A percentile compares a stretch with the other conserved stretches of the same genome.
Evolutionary conservation across 805 yeast species (phyloP).

Genomic region (Candida easanensis): DNA sequence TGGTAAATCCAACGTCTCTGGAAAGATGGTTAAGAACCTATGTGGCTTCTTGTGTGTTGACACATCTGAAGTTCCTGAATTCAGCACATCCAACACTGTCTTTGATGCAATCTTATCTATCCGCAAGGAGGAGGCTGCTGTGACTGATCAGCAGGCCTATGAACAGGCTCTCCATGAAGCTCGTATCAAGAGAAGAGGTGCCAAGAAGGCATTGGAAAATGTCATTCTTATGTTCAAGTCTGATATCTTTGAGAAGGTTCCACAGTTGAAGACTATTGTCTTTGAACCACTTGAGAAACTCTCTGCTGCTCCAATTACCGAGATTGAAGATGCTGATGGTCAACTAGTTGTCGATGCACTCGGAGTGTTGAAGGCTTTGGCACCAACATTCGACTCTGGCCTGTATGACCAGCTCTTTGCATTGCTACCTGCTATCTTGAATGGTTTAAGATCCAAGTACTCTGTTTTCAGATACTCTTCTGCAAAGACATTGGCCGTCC

Average conservation of each 20-base stretch:
- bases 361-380: slow-evolving; percentile 74
- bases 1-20: slow-evolving; percentile 72
- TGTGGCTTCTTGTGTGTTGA: slow-evolving; percentile 95
- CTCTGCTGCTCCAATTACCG: slow-evolving; percentile 26
- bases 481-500: slow-evolving; percentile 81
- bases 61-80: slow-evolving; percentile 94
- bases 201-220: slow-evolving; percentile 62
- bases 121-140: slow-evolving; percentile 71
- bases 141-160: slow-evolving; percentile 56
- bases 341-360: slow-evolving; percentile 83
- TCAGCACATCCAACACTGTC: slow-evolving; percentile 56
- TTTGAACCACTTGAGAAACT: slow-evolving; percentile 58
- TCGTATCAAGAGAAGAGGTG: slow-evolving; percentile 80
- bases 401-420: slow-evolving; percentile 50
- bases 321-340: slow-evolving; percentile 49
- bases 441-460: slow-evolving; percentile 60
- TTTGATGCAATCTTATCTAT: slow-evolving; percentile 65
- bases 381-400: slow-evolving; percentile 53
- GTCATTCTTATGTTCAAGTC: slow-evolving; percentile 53
- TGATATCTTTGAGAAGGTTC: slow-evolving; percentile 55
- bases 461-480: slow-evolving; percentile 88
- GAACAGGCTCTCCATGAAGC: slow-evolving; percentile 72
- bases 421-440: slow-evolving; percentile 48
- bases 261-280: slow-evolving; percentile 63
- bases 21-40: slow-evolving; percentile 84